Evolutionary conservation across 306 rosid species (phyloP), one percentile per base, ranked within the genome.

Genomic region (Canavalia ensiformis): DNA sequence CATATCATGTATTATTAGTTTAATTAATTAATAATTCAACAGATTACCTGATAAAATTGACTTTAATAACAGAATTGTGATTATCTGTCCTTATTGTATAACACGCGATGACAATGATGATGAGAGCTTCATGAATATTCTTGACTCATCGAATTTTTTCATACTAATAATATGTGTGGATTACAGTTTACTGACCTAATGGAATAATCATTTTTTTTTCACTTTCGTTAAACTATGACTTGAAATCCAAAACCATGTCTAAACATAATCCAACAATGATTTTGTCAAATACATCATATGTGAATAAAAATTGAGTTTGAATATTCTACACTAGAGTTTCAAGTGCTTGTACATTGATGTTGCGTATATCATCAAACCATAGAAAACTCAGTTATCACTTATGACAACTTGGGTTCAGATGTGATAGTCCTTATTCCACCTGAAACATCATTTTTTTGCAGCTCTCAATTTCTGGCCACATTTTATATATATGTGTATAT

Each of bases 381-480:
- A 59, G 44, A 60, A 47, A 80, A 64, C 65, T 47, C 33, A 34
- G 31, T 65, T 58, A 55, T 39, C 81, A 46, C 80, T 76, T 55
- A 2, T 49, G 50, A 42, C 41, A 59, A 35, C 54, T 60, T 76
- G 59, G 47, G 29, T 81, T 47, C 63, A 13, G 8, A 57, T 75
- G 79, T 55, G 18, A n/a, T 72, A 50, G 18, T 51, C 30, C 72
- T 82, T 59, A 31, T 72, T 78, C 62, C 76, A 68, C 18, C 77
- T 68, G 28, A 65, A 58, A n/a, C 68, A 64, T 50, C 44, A 74
- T 67, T 45, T 30, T 80, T 7, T 34, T 60, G 76, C 50, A 75
- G 42, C 74, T 80, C 45, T 75, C 42, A 25, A 39, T 65, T 56
- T 83, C 69, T 64, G 13, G 59, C 77, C 74, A 60, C 72, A 74